Evolutionary conservation across 2,329 filamentous ascomycete genomes (phyloP).

Genomic region (Ascochyta koolunga): DNA sequence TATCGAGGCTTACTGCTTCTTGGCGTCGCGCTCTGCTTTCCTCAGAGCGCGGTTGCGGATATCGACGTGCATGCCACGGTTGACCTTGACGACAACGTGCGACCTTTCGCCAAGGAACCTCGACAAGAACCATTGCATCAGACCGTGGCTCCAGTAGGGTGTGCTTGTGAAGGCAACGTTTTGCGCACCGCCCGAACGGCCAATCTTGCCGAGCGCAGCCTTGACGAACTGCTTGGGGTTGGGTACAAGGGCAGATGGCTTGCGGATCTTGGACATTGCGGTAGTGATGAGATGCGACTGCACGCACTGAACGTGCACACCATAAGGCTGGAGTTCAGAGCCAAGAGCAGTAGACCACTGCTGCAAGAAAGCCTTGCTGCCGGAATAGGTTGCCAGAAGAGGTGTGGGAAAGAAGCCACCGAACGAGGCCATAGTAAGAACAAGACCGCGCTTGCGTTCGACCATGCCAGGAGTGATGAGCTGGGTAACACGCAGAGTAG

Average conservation of each 20-base stretch:
- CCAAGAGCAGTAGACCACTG: conserved; percentile 91
- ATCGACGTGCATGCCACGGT: conserved; percentile 76
- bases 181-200: conserved; percentile 76
- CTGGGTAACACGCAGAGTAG: conserved; percentile 86
- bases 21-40: conserved; percentile 82
- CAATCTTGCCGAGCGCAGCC: conserved; percentile 79
- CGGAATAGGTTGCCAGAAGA: conserved; percentile 92
- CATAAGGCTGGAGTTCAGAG: conserved; percentile 78
- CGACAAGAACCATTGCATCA: conserved; percentile 82
- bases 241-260: conserved; percentile 77
- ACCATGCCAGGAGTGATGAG: conserved; percentile 84
- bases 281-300: conserved; percentile 93
- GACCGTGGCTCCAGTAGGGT: conserved; percentile 89
- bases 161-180: conserved; percentile 82
- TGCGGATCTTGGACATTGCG: conserved; percentile 95
- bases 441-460: conserved; percentile 81
- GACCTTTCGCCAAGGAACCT: conserved; percentile 65
- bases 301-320: conserved; percentile 88
- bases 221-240: conserved; percentile 82
- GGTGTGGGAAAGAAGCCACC: conserved; percentile 91
- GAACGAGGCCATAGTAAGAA: conserved; percentile 97
- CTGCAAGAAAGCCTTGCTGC: conserved; percentile 97
- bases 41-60: conserved; percentile 82
- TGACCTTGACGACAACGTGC: conserved; percentile 63
- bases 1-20: conserved; percentile 58